Evolutionary conservation across 1,284 basidiomycete species (phyloP).

Genomic region (Inonotus hispidus): DNA sequence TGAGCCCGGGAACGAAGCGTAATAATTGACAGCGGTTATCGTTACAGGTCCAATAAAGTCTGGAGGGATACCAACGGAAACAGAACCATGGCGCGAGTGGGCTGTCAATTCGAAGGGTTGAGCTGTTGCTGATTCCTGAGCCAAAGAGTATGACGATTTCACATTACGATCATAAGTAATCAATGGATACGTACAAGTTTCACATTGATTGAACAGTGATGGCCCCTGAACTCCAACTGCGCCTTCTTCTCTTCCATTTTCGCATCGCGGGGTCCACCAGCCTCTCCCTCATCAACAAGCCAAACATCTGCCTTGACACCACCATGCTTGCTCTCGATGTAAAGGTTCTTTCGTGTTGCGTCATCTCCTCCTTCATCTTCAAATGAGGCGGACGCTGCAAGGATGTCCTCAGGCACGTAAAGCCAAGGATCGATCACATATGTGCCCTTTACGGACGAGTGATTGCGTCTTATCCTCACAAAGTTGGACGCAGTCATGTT

Average conservation of each 20-base stretch:
- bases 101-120: background rate
- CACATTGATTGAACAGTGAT: background rate
- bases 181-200: background rate
- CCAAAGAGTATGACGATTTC: too few species aligned
- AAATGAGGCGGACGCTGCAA: background rate
- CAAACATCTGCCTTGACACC: slow-evolving; percentile 10
- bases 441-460: slow-evolving; percentile 3
- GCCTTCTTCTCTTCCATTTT: background rate
- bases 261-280: background rate
- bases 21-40: background rate
- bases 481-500: slow-evolving; percentile 8
- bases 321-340: background rate
- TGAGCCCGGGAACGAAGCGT: slow-evolving; percentile 4
- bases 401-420: slow-evolving; percentile 7
- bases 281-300: background rate
- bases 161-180: background rate
- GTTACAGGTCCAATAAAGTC: slow-evolving; percentile 5
- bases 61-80: background rate
- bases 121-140: background rate
- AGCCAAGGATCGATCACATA: slow-evolving; percentile 16
- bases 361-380: background rate
- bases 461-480: background rate
- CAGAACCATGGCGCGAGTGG: background rate
- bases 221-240: background rate
- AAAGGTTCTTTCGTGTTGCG: slow-evolving; percentile 9